Conservation (phyloP, 257 asterid genomes). For the Scutellaria baicalensis region DNA sequence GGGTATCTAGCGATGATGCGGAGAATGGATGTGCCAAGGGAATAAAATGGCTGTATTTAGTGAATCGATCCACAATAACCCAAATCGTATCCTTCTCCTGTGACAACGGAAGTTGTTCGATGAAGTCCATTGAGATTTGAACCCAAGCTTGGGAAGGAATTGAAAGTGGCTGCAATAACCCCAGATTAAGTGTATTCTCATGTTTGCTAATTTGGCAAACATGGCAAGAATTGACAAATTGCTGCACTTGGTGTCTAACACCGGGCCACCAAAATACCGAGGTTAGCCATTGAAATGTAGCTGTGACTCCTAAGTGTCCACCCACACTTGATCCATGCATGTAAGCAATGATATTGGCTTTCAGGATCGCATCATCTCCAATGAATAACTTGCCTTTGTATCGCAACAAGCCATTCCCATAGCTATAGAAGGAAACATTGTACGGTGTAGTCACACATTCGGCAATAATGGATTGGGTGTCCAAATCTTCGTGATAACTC, state of each 20-base stretch:
- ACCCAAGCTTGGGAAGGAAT: neutral
- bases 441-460: neutral
- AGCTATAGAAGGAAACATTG: too few relatives aligned
- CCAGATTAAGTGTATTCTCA: neutral
- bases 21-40: too few relatives aligned
- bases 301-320: too few relatives aligned
- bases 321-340: too few relatives aligned
- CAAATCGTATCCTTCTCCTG: too few relatives aligned
- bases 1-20: too few relatives aligned
- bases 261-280: neutral
- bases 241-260: neutral
- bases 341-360: too few relatives aligned
- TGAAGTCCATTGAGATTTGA: too few relatives aligned
- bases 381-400: neutral
- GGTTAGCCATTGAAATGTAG: too few relatives aligned
- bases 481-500: neutral
- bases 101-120: too few relatives aligned
- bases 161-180: neutral
- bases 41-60: too few relatives aligned
- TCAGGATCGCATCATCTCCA: neutral
- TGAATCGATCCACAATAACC: too few relatives aligned
- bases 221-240: neutral
- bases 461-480: neutral
- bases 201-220: neutral
- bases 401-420: neutral